Conservation (phyloP, 305 asterid species). For the Fraxinus baroniana region DNA sequence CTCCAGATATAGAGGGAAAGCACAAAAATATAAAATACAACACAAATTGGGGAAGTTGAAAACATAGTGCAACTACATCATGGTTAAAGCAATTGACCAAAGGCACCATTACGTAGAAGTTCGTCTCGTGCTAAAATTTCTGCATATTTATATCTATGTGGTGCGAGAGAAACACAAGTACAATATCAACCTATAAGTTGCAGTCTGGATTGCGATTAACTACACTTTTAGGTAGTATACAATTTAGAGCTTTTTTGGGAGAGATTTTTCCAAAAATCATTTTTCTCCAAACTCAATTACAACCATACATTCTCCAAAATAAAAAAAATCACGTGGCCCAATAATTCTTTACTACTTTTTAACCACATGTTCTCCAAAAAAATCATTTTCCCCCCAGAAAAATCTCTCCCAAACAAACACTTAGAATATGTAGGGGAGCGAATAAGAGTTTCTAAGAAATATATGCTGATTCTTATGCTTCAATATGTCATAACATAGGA, state of each 20-base stretch:
- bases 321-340: background rate
- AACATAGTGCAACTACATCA: background rate
- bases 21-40: background rate
- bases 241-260: background rate
- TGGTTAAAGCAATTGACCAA: conserved; percentile 7
- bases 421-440: conserved; percentile 1
- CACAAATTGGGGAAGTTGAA: background rate
- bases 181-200: background rate
- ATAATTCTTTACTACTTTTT: background rate
- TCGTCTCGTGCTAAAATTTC: background rate
- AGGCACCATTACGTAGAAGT: background rate
- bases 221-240: background rate
- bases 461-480: background rate
- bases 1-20: background rate
- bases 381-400: background rate
- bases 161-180: background rate
- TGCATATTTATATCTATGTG: background rate
- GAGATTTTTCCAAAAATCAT: background rate
- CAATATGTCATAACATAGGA: background rate
- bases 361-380: background rate
- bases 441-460: conserved; percentile 1
- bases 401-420: background rate
- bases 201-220: background rate
- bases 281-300: background rate
- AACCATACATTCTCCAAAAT: background rate